A percentile compares a stretch with the other conserved stretches of the same genome.
Conservation (phyloP, 179 eudicot species). For the Vitellaria paradoxa region DNA sequence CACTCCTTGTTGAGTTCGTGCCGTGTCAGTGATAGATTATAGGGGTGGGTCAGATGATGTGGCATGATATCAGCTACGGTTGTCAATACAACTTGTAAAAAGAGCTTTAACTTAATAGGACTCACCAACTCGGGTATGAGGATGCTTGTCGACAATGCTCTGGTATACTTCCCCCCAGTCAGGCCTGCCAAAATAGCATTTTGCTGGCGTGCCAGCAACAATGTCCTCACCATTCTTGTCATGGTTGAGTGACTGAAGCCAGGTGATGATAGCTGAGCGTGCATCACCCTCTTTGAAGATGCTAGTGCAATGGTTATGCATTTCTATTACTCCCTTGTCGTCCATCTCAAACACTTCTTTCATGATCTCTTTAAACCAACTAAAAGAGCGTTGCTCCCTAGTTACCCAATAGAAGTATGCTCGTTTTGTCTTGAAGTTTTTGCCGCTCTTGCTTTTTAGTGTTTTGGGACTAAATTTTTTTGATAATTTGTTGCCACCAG, state of each 20-base stretch:
- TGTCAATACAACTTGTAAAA: no score
- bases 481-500: neutral
- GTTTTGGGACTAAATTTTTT: slow-evolving; percentile 1
- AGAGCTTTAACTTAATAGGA: neutral
- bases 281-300: slow-evolving; percentile 61
- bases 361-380: slow-evolving; percentile 59
- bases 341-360: slow-evolving; percentile 49
- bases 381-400: slow-evolving; percentile 48
- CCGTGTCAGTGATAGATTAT: no score
- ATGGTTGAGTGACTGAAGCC: slow-evolving; percentile 54
- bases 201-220: slow-evolving; percentile 52
- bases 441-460: slow-evolving; percentile 11
- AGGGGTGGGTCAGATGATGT: no score
- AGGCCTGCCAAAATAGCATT: slow-evolving; percentile 58
- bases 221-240: slow-evolving; percentile 58
- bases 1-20: no score
- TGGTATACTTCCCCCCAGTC: slow-evolving; percentile 53
- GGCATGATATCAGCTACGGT: no score
- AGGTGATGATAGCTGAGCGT: slow-evolving; percentile 47
- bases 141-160: slow-evolving; percentile 46
- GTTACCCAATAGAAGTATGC: slow-evolving; percentile 65
- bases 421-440: slow-evolving; percentile 38
- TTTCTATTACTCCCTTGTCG: slow-evolving; percentile 41
- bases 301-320: slow-evolving; percentile 56
- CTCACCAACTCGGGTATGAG: slow-evolving; percentile 42